Base-by-base conservation (phyloP, 208 protist species). In the Phytomonas serpens region DNA sequence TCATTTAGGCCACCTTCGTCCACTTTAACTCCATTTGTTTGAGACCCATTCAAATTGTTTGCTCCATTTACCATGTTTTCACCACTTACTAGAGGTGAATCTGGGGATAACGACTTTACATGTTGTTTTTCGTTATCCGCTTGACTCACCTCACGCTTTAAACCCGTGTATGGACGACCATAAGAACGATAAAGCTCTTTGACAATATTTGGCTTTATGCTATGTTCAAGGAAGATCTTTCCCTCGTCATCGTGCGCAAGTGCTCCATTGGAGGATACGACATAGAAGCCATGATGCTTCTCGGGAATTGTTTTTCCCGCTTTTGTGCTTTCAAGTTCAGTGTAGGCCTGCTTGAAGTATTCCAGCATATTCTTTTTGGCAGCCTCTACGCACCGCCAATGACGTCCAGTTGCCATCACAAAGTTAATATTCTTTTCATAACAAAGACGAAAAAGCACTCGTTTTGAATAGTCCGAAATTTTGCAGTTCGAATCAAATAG, bases 251-350 rank as follows among this genome's bases (percentile, higher is more conserved):
- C 76, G 29, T 91, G 84, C 36, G 90, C 77, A 42, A 85, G 79
- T 27, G 85, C 85, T 7, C 88, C 88, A 70, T 93, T 91, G 3
- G 84, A 91, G 3, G 83, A 77, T 31, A 92, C 72, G 4, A 91
- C 61, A 71, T 81, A 90, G 69, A 93, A 88, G 7, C 82, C 80
- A 10, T 66, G 63, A 5, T 33, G 33, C 29, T 38, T 30, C 16
- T 23, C 19, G 19, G 63, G 19, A 38, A 62, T 19, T 52, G 16
- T 57, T 30, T 36, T 40, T 42, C n/a, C 40, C 30, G 0, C 31
- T 13, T 37, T 14, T 16, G 67, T 27, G 61, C 40, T 27, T 11
- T 10, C 47, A 16, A 38, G 14, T 6, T 19, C 67, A 13, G 42
- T 27, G n/a, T 38, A 70, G 16, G 67, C 33, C 57, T 61, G 67